Evolutionary conservation across 2,329 filamentous ascomycete species (phyloP), one percentile per base, ranked within the genome.

Genomic region (Pestalotiopsis sp.): DNA sequence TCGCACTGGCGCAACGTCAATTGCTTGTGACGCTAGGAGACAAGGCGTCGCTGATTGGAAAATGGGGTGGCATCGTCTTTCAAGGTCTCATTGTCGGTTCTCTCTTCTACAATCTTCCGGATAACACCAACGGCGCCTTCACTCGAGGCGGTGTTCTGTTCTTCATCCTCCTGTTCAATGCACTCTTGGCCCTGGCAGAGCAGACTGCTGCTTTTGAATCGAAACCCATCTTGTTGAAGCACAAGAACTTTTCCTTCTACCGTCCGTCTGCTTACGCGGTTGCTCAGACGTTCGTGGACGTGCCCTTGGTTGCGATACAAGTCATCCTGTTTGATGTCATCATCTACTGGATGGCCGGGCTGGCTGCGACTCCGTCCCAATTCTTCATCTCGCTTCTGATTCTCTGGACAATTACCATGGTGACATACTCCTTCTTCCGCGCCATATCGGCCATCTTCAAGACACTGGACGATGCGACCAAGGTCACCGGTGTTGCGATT

Each of bases 221-320:
- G 38, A 85, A 89, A 57, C 89, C 89, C 0, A 90, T 92, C 62
- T 77, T 92, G 57, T 77, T 90, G 62, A 92, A 92, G 75, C 89
- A 92, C 76, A 91, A 91, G 73, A 87, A 84, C 14, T 92, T 91
- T 70, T 88, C 88, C 0, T 91, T 92, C 75, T 91, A 91, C 70
- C 85, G 86, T 3, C 88, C 88, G 1, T 81, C 86, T 0, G 87
- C 88, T 20, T 88, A 85, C 69, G 86, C 86, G 11, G 65, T 78
- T 6, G 76, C 75, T 1, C 75, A 77, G 60, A 76, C 73, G 2
- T 58, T 74, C 3, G 73, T 76, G 10, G 77, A 91, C 72, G 76
- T 88, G 0, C 88, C 88, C 0, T 77, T 89, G 9, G 83, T 89
- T 0, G 77, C 89, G 20, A 76, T 89, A 10, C 87, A 90, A 71